These are phyloP conservation scores for Trichoderma guizhouense DNA, from an alignment of 2,329 filamentous ascomycete genomes.

Conservation along the genomic window DNA sequence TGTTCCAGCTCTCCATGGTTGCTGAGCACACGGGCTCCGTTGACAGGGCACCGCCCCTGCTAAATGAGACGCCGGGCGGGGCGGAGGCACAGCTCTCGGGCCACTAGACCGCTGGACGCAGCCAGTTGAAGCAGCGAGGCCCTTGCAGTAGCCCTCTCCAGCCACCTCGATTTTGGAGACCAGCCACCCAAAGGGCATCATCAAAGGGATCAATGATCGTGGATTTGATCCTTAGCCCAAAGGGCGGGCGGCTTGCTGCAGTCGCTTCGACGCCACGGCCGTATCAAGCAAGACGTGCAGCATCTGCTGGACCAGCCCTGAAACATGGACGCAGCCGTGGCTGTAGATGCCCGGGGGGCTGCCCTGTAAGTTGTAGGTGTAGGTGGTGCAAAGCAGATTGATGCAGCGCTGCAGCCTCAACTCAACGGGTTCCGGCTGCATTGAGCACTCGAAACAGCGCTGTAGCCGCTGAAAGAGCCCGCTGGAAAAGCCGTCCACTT, in stretches of 20 bases:
- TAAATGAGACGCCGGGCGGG: constrained; percentile 12
- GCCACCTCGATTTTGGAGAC: constrained; percentile 32
- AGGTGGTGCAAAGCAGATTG: neutral
- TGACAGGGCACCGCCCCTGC: constrained; percentile 15
- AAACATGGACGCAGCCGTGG: neutral
- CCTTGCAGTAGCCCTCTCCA: constrained; percentile 26
- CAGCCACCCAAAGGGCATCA: constrained; percentile 10
- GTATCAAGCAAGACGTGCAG: constrained; percentile 1
- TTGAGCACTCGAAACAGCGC: neutral
- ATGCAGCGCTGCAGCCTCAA: constrained; percentile 19
- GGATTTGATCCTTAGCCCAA: neutral
- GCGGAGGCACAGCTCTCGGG: constrained; percentile 13
- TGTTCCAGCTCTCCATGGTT: neutral
- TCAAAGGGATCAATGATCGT: neutral
- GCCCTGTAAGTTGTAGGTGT: neutral
- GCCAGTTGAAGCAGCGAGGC: neutral
- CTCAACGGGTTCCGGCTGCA: neutral
- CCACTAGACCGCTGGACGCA: constrained; percentile 8
- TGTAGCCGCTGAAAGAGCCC: neutral
- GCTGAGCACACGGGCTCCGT: neutral
- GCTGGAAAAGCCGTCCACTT: neutral
- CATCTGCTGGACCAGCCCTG: neutral
- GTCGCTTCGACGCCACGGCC: neutral
- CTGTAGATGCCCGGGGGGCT: neutral
- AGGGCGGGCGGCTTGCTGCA: constrained; percentile 8